Evolutionary conservation across 1,139 yeast genomes (phyloP).

Genomic region (Sugiyamaella paludigena): DNA sequence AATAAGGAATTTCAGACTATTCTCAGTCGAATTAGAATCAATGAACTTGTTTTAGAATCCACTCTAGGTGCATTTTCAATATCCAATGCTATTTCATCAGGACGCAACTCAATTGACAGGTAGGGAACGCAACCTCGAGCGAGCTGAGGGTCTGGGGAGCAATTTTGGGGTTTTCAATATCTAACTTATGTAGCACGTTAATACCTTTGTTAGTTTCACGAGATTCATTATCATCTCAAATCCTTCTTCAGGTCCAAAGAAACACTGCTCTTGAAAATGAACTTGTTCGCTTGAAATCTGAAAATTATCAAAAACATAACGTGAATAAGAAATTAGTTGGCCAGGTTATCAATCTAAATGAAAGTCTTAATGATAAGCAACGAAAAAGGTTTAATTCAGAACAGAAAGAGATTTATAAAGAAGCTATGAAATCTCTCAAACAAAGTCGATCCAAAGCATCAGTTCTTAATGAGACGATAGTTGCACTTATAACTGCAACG

Average conservation of each 20-base stretch:
- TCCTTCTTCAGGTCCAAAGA: neutral
- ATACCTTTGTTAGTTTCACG: slow-evolving; percentile 16
- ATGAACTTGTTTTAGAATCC: slow-evolving; percentile 14
- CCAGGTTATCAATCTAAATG: neutral
- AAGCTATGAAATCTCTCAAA: slow-evolving; percentile 12
- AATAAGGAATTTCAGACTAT: neutral
- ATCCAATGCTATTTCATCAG: slow-evolving; percentile 6
- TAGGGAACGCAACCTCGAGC: neutral
- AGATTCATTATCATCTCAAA: slow-evolving; percentile 18
- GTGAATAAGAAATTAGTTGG: slow-evolving; percentile 9
- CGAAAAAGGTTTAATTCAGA: slow-evolving; percentile 4
- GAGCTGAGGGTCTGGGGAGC: too few species aligned
- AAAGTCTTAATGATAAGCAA: slow-evolving; percentile 6
- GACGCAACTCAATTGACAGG: slow-evolving; percentile 7
- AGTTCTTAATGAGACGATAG: slow-evolving; percentile 25
- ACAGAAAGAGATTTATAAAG: slow-evolving; percentile 15
- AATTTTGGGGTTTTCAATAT: neutral
- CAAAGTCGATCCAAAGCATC: slow-evolving; percentile 15
- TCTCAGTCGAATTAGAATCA: slow-evolving; percentile 7
- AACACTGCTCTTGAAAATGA: slow-evolving; percentile 4
- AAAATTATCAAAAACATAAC: slow-evolving; percentile 4
- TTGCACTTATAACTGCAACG: slow-evolving; percentile 24
- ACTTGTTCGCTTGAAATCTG: neutral
- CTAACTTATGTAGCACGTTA: slow-evolving; percentile 7
- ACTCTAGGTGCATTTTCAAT: slow-evolving; percentile 2